Conservation (phyloP, 441 rosid genomes). For the Manihot esculenta region DNA sequence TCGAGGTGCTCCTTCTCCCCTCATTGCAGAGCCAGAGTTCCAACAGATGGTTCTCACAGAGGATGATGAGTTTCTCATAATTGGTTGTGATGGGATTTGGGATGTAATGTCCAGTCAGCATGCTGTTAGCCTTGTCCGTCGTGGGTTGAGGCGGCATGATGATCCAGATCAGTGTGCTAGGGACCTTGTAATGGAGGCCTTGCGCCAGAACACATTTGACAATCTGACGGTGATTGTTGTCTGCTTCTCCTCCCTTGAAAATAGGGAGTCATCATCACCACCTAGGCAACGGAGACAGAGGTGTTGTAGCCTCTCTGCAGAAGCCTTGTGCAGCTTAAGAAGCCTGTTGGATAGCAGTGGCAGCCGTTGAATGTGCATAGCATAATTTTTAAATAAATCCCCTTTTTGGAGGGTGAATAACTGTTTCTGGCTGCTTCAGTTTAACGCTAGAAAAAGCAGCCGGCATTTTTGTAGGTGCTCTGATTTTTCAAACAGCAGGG, state of each 20-base stretch:
- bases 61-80: slow-evolving; percentile 84
- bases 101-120: slow-evolving; percentile 87
- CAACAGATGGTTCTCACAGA: slow-evolving; percentile 53
- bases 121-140: slow-evolving; percentile 62
- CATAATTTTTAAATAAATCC: slow-evolving; percentile 5
- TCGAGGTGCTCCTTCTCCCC: slow-evolving; percentile 61
- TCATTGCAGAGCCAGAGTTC: slow-evolving; percentile 81
- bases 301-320: slow-evolving; percentile 68
- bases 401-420: not conserved
- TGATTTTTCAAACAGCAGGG: slow-evolving; percentile 13
- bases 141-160: slow-evolving; percentile 56
- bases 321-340: slow-evolving; percentile 63
- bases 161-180: slow-evolving; percentile 71
- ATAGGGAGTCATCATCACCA: slow-evolving; percentile 34
- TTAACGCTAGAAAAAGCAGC: slow-evolving; percentile 33
- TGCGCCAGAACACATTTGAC: slow-evolving; percentile 57
- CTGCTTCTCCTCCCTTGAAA: slow-evolving; percentile 53
- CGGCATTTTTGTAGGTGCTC: slow-evolving; percentile 36
- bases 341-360: slow-evolving; percentile 50
- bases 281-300: slow-evolving; percentile 40
- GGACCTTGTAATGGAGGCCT: slow-evolving; percentile 82
- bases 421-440: slow-evolving; percentile 41
- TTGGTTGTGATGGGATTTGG: slow-evolving; percentile 93
- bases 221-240: slow-evolving; percentile 78
- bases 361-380: slow-evolving; percentile 26